Evolutionary conservation across 176 grass and related monocot genomes (phyloP), one percentile per base, ranked within the genome.

Genomic region (Carex kokanica): DNA sequence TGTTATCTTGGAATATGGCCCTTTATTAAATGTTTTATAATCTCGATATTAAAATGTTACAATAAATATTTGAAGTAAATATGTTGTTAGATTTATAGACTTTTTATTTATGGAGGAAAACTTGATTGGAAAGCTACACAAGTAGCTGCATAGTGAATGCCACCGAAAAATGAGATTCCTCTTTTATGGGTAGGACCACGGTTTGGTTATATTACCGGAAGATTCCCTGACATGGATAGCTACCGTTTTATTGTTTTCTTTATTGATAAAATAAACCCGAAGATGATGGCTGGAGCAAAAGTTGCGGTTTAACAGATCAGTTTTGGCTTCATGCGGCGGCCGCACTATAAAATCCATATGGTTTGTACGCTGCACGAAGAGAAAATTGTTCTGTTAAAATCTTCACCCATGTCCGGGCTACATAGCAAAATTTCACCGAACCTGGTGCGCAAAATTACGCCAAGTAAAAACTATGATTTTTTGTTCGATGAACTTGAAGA

Each of bases 131-230:
- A 68, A 68, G 31, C 64, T 41, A 43, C 9, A 7, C 13, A 6
- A 54, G 27, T 52, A 75, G 72, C 23, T 53, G 49, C 73, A 55
- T 1, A 55, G 47, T 18, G 21, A 16, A 13, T 17, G 16, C 49
- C 6, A 55, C 40, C 29, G 73, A 17, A 77, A 75, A 27, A 77
- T 77, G 24, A 17, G 73, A 77, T 55, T 77, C 72, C 49, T 54
- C 10, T 54, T 75, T 29, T 55, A 21, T 23, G 3, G 23, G 21
- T 14, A 43, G 17, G 73, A 29, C 73, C 49, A 25, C 24, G 49
- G 20, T 77, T 77, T 77, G 72, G 72, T 77, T 55, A 55, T 77
- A 55, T 55, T 54, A 29, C 72, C 24, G 47, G 72, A 31, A 75
- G 72, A 75, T 75, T 52, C 71, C 45, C 21, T 20, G 67, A 45